Conservation (phyloP, 2,329 filamentous ascomycete genomes). For the Lachnellula suecica region DNA sequence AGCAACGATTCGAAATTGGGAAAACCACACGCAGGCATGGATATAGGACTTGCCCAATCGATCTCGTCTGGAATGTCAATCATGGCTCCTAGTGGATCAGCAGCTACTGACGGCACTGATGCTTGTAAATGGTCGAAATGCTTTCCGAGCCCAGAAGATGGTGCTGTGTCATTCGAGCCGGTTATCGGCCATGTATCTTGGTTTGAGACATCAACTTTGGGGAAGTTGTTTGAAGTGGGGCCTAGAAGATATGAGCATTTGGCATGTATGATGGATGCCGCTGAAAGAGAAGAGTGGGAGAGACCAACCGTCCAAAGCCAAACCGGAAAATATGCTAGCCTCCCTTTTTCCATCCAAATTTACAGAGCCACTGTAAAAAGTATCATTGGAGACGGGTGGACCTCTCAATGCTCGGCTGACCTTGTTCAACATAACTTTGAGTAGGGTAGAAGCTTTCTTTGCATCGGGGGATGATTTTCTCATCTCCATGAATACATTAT, state of each 20-base stretch:
- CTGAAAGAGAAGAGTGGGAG: not conserved
- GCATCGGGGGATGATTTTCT: constrained; percentile 8
- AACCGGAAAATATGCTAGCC: constrained; percentile 1
- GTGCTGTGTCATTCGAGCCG: not conserved
- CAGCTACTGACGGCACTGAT: not conserved
- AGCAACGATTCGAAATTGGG: not conserved
- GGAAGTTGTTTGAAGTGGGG: not conserved
- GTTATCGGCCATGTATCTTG: not conserved
- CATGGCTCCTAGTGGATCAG: not conserved
- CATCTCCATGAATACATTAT: constrained; percentile 14
- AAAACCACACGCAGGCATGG: not conserved
- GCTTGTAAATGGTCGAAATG: not conserved
- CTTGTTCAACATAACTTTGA: constrained; percentile 22
- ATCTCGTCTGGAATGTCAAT: not conserved
- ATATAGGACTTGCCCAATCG: constrained; percentile 24
- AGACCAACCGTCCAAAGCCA: constrained; percentile 12
- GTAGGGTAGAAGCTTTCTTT: constrained; percentile 16
- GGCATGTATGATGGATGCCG: not conserved
- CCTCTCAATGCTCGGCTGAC: constrained; percentile 9
- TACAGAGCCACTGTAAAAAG: not conserved
- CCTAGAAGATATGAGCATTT: not conserved
- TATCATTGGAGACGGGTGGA: not conserved
- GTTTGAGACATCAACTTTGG: not conserved
- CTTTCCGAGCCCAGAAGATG: constrained; percentile 2
- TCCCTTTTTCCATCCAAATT: not conserved